Evolutionary conservation across 2,329 filamentous ascomycete genomes (phyloP).

Genomic region (Fusarium neocosmosporiellum): DNA sequence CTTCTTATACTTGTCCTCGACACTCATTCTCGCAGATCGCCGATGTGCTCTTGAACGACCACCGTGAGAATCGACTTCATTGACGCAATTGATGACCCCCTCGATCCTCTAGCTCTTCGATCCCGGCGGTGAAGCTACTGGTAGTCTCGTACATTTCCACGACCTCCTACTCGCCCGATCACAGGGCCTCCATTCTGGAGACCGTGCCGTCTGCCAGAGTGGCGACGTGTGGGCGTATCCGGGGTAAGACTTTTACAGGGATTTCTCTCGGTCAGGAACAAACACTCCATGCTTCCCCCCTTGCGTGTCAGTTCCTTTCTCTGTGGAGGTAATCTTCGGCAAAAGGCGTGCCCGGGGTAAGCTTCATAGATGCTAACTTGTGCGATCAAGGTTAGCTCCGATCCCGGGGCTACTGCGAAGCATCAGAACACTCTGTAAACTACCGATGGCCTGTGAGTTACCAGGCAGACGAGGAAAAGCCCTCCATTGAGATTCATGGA

Average conservation of each 20-base stretch:
- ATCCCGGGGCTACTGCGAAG: not conserved
- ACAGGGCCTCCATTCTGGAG: not conserved
- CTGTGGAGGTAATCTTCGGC: not conserved
- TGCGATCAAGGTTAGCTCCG: conserved; percentile 4
- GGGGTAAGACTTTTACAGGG: conserved; percentile 8
- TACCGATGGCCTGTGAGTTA: not conserved
- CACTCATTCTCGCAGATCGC: not conserved
- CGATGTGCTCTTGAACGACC: not conserved
- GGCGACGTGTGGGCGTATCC: conserved; percentile 19
- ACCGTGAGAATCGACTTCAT: conserved; percentile 12
- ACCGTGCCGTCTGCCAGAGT: not conserved
- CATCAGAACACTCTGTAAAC: not conserved
- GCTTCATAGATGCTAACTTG: not conserved
- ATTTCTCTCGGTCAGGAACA: not conserved
- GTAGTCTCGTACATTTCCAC: conserved; percentile 1
- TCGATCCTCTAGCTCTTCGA: not conserved
- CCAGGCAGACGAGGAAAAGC: not conserved
- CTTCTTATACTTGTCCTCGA: conserved; percentile 30
- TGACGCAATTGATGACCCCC: conserved; percentile 36
- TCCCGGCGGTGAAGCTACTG: not conserved
- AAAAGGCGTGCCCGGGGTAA: not conserved
- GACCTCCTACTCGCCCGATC: conserved; percentile 7
- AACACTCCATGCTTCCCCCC: not conserved
- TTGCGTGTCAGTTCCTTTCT: not conserved
- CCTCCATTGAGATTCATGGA: not conserved